Percentiles rank a stretch among this genome's conserved stretches.
phyloP scores from a whole-genome alignment of 768 basidiomycete genomes.

The Lentinula lateritia region DNA sequence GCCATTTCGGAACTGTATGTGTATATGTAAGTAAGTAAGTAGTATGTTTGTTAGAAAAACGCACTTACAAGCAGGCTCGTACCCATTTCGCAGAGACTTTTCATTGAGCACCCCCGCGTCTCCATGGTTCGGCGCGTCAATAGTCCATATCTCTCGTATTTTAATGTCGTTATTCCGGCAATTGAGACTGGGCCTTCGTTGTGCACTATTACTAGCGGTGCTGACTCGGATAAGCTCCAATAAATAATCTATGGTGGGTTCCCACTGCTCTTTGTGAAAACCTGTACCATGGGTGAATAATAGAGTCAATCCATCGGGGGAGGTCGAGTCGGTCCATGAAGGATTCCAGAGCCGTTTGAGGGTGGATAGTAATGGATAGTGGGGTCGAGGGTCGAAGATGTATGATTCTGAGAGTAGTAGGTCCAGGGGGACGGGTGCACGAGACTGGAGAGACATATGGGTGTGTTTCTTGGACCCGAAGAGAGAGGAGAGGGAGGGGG shows the following conservation, averaged over 20 bases:
- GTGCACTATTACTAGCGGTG: no score
- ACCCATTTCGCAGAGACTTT: slow-evolving; percentile 31
- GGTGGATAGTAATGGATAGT: slow-evolving; percentile 40
- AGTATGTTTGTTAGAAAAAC: no score
- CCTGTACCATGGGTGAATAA: slow-evolving; percentile 50
- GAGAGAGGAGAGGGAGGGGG: no score
- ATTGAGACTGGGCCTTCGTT: no score
- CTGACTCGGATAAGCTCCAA: slow-evolving; percentile 19
- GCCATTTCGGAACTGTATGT: slow-evolving; percentile 38
- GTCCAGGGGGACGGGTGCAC: no score
- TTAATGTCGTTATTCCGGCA: slow-evolving; percentile 12
- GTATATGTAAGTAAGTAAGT: not conserved
- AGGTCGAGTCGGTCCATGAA: slow-evolving; percentile 6
- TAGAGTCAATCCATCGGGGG: slow-evolving; percentile 32
- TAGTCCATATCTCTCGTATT: slow-evolving; percentile 33
- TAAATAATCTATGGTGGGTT: slow-evolving; percentile 46
- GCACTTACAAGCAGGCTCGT: slow-evolving; percentile 32
- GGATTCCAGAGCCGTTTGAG: slow-evolving; percentile 45
- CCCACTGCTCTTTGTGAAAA: slow-evolving; percentile 57
- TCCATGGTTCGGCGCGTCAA: slow-evolving; percentile 53
- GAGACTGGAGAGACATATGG: no score
- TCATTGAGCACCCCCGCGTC: slow-evolving; percentile 47
- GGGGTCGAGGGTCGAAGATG: slow-evolving; percentile 48
- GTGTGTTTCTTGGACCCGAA: no score
- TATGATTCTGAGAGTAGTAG: slow-evolving; percentile 21